Conservation (phyloP, 345 rosid genomes). For the Conringia planisiliqua region DNA sequence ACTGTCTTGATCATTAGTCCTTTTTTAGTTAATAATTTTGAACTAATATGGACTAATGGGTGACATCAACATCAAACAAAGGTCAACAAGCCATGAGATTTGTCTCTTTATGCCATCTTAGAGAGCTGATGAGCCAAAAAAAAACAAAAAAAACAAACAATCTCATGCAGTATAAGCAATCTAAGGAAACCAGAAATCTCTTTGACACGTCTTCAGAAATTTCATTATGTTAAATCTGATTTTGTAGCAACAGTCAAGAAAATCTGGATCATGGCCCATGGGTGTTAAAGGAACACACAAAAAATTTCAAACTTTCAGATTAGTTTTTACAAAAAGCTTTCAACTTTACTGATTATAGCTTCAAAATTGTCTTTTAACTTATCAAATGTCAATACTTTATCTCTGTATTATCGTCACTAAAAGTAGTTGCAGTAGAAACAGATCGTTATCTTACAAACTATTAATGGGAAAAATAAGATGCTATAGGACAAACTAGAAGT, state of each 20-base stretch:
- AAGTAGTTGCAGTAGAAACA: neutral
- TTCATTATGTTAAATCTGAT: neutral
- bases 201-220: neutral
- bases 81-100: constrained; percentile 11
- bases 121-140: neutral
- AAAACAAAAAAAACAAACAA: constrained; percentile 9
- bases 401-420: neutral
- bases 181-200: neutral
- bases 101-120: neutral
- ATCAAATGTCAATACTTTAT: neutral
- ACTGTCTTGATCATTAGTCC: constrained; percentile 21
- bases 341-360: neutral
- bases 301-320: neutral
- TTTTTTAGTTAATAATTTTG: neutral
- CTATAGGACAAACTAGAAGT: neutral
- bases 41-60: neutral
- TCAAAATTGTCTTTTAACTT: neutral
- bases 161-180: neutral
- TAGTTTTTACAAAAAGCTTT: neutral
- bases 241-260: neutral
- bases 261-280: neutral
- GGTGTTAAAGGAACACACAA: neutral
- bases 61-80: constrained; percentile 5
- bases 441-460: neutral
- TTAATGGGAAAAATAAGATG: constrained; percentile 13